Evolutionary conservation across 2,329 filamentous ascomycete genomes (phyloP).

Genomic region (Golovinomyces cichoracearum): DNA sequence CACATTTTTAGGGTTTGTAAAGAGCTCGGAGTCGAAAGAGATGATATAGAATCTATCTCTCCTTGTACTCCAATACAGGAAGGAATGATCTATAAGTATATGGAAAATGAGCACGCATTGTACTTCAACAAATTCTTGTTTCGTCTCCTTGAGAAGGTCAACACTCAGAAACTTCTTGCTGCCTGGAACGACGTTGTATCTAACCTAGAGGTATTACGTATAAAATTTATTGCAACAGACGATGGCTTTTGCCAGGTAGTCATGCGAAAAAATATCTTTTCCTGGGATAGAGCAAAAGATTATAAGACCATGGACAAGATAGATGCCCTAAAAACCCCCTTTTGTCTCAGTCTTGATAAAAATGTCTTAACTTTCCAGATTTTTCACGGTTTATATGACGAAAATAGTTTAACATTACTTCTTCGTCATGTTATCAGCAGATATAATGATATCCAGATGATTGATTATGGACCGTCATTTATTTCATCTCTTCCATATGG

Average conservation of each 20-base stretch:
- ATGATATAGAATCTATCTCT: constrained; percentile 42
- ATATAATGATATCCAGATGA: constrained; percentile 19
- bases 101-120: constrained; percentile 27
- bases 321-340: constrained; percentile 10
- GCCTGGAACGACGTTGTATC: constrained; percentile 32
- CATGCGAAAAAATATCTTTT: constrained; percentile 19
- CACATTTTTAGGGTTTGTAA: constrained; percentile 16
- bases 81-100: constrained; percentile 52
- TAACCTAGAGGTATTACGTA: constrained; percentile 39
- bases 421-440: constrained; percentile 29
- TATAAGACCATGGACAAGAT: constrained; percentile 9
- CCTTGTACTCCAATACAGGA: constrained; percentile 72
- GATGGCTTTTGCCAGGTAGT: constrained; percentile 58
- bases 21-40: constrained; percentile 23
- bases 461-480: constrained; percentile 27
- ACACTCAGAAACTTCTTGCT: constrained; percentile 22
- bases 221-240: constrained; percentile 42
- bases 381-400: constrained; percentile 75
- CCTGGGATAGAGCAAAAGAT: constrained; percentile 19
- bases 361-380: constrained; percentile 34
- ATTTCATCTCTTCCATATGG: constrained; percentile 41
- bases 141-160: constrained; percentile 21
- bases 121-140: constrained; percentile 63
- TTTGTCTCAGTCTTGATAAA: constrained; percentile 4
- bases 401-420: constrained; percentile 46